Evolutionary conservation across 1,284 basidiomycete genomes (phyloP), one percentile per base, ranked within the genome.

Genomic region (Malassezia sp.): DNA sequence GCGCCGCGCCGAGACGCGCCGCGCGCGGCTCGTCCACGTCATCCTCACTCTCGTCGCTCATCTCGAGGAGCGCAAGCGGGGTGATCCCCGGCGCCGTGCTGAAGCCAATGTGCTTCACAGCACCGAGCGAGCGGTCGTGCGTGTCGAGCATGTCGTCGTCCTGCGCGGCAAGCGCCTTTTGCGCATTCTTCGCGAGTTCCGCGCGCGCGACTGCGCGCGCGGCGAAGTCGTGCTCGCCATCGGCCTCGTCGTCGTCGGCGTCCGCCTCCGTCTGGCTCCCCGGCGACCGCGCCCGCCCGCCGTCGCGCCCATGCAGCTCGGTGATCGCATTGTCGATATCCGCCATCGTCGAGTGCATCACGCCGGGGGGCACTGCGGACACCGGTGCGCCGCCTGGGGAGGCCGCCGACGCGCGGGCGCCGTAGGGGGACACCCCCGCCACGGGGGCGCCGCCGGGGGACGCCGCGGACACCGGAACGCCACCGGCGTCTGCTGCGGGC

Each of bases 311-410:
- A 20, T 62, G 57, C 7, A 68, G 45, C 34, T 64, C 61, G 24
- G 63, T 60, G 27, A 68, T 53, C 4, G 65, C 65, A n/a, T 62
- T 55, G 48, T 68, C 65, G 31, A 68, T 62, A 42, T 68, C 65
- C 39, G 61, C 62, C 63, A 68, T 68, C 27, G 65, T 68, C 36
- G 59, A 56, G 40, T 61, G 60, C 61, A 68, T 61, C 20, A 62
- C 61, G 31, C 62, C 61, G 0, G 55, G 48, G 26, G 40, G 36
- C n/a, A 38, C 22, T 18, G 42, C 32, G 10, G 18, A 9, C 10
- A 14, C 17, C 20, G 18, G 18, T 1, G 36, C 9, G 3, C 31
- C 22, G 5, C 24, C 15, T 11, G 24, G 24, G 9, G 2, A 10
- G 17, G 39, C 39, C 7, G 7, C 31, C 8, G 8, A 7, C 4